Base-by-base conservation (phyloP, 768 basidiomycete species). In the Termitomyces sp. region DNA sequence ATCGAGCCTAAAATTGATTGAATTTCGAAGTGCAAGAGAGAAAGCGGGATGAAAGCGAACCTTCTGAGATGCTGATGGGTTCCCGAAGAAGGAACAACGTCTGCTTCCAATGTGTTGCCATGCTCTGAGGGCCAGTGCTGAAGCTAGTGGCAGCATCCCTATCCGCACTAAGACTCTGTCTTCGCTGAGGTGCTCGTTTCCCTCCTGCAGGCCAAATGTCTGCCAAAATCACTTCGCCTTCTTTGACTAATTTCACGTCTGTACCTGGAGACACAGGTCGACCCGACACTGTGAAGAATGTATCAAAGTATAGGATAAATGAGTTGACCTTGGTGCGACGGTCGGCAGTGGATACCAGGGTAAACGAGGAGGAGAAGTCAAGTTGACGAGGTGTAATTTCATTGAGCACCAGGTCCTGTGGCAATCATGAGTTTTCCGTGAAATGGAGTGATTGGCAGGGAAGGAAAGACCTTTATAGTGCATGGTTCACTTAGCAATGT, bases 101-200 rank as follows among this genome's bases (percentile, higher is more conserved):
- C 67, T 99, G 96, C 68, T 94, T 94, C 96, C 96, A 98, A 68
- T 99, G 96, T 27, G 95, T 98, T 10, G 91, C 84, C 23, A 83
- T 82, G 56, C 91, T 94, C 63, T 73, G 73, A 10, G 96, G 94
- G 0, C 96, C 92, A 0, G 96, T 98, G 63, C 91, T 95, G 71
- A 99, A 91, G 68, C 89, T 91, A 6, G 79, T 82, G 8, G 84
- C 74, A 37, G 72, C 75, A 56, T 78, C 77, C 58, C 74, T 77
- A 50, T 70, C 74, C 3, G 70, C 71, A n/a, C 79, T 76, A 6
- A 76, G 62, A 66, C 87, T 88, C 57, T 80, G 78, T 30, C 88
- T 73, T 28, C 89, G 75, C 55, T 82, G 76, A 1, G 80, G 75
- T 3, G 82, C 81, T 3, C 79, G 71, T 62, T 84, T 86, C 1